Base-by-base conservation (phyloP, 208 protist genomes). In the Leishmania lainsoni region DNA sequence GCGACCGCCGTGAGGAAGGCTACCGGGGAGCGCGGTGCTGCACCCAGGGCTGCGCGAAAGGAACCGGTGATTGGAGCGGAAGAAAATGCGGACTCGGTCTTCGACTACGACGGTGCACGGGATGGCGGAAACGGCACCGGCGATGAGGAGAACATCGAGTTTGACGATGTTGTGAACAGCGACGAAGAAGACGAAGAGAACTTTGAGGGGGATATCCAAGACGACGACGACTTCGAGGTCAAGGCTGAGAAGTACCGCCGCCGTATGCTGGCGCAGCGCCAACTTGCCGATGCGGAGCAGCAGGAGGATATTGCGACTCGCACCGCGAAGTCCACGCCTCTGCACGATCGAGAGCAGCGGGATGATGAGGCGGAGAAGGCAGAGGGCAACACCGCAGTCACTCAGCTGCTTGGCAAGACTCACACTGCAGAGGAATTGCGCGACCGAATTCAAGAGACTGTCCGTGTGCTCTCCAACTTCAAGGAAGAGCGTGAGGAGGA, bases 381-480 rank as follows among this genome's bases (percentile, higher is more conserved):
- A 4, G 66, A 79, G 2, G 73, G 59, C 26, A 75, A 66, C 16
- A 42, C 51, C 0, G 78, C 45, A 20, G 52, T 73, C 45, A 49
- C 90, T 58, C 83, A 89, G 77, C 86, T 94, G 20, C 88, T 95
- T 20, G 88, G 84, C 16, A 86, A 91, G 75, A 88, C 89, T 45
- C 88, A 95, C 89, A 90, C 91, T 10, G 86, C 89, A 0, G 94
- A 97, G 82, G 92, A 95, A 81, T 83, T 95, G 73, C 91, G 90
- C 35, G 84, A 97, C 71, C 96, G 98, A 59, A 98, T 99, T 69
- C 78, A 93, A 63, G 93, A 99, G 49, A 93, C 97, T 3, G 84
- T 99, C 2, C 87, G 91, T 68, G 94, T 99, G n/a, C 94, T 99
- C 6, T 88, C 82, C 49, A 96, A 99, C 79, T 99, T 99, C 86